Evolutionary conservation across 2,329 filamentous ascomycete species (phyloP).

Genomic region (Eurotiales sp.): DNA sequence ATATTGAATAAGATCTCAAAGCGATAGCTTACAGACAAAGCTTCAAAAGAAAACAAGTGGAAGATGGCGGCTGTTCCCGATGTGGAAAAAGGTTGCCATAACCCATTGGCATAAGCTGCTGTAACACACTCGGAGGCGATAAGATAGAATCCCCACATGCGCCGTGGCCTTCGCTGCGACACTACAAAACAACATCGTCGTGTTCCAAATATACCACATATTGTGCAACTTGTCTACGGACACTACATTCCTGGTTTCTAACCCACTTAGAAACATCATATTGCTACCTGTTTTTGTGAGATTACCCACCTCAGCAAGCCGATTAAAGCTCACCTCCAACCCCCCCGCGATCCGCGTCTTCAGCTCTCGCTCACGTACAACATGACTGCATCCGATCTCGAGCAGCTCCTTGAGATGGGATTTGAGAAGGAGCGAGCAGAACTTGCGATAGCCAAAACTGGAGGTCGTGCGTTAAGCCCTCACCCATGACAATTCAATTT

Average conservation of each 20-base stretch:
- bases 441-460: constrained; percentile 78
- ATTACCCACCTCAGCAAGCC: not conserved
- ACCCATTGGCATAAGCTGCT: too few species aligned
- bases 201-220: not conserved
- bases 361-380: constrained; percentile 2
- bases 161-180: not conserved
- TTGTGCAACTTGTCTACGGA: not conserved
- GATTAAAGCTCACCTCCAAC: not conserved
- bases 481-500: not conserved
- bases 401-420: constrained; percentile 63
- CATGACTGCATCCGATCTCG: constrained; percentile 51
- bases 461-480: constrained; percentile 60
- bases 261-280: not conserved
- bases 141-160: not conserved
- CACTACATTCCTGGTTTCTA: not conserved
- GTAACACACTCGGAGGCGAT: not conserved
- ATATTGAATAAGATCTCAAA: too few species aligned
- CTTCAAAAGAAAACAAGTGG: too few species aligned
- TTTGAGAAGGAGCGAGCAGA: constrained; percentile 81
- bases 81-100: too few species aligned
- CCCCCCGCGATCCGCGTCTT: not conserved
- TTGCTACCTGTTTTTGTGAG: not conserved
- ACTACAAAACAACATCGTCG: not conserved
- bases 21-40: too few species aligned
- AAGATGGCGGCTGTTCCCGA: too few species aligned